These are phyloP conservation scores for Fragaria vesca DNA, from an alignment of 306 rosid species.

Conservation along the genomic window DNA sequence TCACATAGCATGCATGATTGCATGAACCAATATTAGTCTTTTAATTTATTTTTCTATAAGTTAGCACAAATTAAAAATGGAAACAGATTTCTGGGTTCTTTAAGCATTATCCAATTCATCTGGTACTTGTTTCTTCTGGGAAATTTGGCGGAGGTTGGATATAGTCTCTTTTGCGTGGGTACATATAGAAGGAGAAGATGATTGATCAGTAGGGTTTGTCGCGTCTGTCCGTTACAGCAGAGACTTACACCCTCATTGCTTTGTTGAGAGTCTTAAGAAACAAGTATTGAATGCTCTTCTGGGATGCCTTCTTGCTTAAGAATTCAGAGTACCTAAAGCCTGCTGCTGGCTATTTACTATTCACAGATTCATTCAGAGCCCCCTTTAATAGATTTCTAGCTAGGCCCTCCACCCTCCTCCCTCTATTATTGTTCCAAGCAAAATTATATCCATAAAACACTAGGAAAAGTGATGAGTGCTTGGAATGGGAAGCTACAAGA, in stretches of 20 bases:
- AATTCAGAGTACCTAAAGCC: slow-evolving; percentile 60
- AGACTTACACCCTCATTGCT: slow-evolving; percentile 20
- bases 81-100: slow-evolving; percentile 3
- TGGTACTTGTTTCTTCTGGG: neutral
- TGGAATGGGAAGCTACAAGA: too few species aligned
- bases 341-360: slow-evolving; percentile 29
- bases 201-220: slow-evolving; percentile 29
- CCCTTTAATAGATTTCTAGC: slow-evolving; percentile 39
- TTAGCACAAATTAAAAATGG: neutral
- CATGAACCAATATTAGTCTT: too few species aligned
- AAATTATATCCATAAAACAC: neutral
- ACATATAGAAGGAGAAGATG: slow-evolving; percentile 3
- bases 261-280: slow-evolving; percentile 36
- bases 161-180: neutral
- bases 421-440: neutral
- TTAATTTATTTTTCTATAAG: neutral
- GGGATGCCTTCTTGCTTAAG: slow-evolving; percentile 41
- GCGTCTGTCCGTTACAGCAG: slow-evolving; percentile 22
- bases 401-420: slow-evolving; percentile 50
- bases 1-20: neutral
- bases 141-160: neutral
- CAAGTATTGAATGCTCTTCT: slow-evolving; percentile 54
- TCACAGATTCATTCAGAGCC: slow-evolving; percentile 67
- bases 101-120: neutral
- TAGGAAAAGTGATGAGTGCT: slow-evolving; percentile 11